Percentiles rank a stretch among this genome's conserved stretches.
Evolutionary conservation across 768 basidiomycete genomes (phyloP).

Genomic region (Mycena indigotica): DNA sequence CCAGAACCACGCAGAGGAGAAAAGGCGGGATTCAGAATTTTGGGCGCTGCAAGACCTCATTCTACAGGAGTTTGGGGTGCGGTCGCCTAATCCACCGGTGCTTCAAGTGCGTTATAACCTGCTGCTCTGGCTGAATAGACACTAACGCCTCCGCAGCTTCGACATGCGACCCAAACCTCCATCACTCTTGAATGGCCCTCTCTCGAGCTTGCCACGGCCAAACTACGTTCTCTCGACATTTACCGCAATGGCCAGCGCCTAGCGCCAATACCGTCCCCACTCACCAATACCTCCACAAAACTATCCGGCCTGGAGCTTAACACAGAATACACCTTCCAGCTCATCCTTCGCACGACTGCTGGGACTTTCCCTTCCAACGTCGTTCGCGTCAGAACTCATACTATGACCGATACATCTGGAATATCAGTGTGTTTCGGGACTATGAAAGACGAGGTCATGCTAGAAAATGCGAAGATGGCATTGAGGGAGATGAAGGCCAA

Average conservation of each 20-base stretch:
- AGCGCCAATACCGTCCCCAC: slow-evolving; percentile 80
- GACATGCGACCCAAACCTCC: slow-evolving; percentile 95
- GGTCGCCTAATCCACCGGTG: slow-evolving; percentile 69
- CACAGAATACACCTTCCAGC: slow-evolving; percentile 92
- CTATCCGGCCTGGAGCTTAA: slow-evolving; percentile 81
- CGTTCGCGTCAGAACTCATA: slow-evolving; percentile 84
- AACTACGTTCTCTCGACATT: slow-evolving; percentile 87
- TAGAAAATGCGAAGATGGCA: slow-evolving; percentile 82
- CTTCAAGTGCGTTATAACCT: slow-evolving; percentile 61
- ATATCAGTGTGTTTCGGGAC: slow-evolving; percentile 95
- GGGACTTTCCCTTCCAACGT: slow-evolving; percentile 88
- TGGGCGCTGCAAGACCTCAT: slow-evolving; percentile 84
- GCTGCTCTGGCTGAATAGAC: background rate
- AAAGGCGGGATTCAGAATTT: slow-evolving; percentile 79
- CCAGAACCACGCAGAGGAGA: slow-evolving; percentile 84
- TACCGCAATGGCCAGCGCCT: slow-evolving; percentile 90
- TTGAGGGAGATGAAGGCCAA: slow-evolving; percentile 85
- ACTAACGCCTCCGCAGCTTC: slow-evolving; percentile 53
- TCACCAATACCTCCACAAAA: slow-evolving; percentile 85
- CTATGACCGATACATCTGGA: slow-evolving; percentile 93
- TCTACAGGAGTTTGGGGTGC: slow-evolving; percentile 67
- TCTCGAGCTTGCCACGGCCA: slow-evolving; percentile 81
- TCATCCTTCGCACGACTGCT: slow-evolving; percentile 89
- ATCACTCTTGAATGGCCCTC: slow-evolving; percentile 95
- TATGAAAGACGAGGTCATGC: slow-evolving; percentile 70